These are phyloP conservation scores for Pythium chondricola DNA, from an alignment of 352 stramenopile species.

Conservation along the genomic window DNA sequence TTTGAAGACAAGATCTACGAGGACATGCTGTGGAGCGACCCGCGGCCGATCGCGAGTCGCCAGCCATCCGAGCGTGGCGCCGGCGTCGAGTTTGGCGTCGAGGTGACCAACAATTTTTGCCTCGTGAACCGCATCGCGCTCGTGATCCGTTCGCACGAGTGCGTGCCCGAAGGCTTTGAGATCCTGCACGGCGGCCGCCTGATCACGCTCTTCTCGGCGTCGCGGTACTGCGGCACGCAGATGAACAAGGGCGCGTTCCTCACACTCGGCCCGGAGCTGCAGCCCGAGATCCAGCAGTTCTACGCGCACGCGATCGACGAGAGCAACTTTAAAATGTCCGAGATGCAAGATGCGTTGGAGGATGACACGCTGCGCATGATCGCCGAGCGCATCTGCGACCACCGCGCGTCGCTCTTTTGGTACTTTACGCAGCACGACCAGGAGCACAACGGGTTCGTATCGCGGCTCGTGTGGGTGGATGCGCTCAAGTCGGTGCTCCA, in stretches of 20 bases:
- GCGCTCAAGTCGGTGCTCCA: conserved; percentile 89
- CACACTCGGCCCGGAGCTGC: conserved; percentile 84
- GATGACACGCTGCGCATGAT: conserved; percentile 92
- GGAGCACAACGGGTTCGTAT: conserved; percentile 81
- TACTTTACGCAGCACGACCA: conserved; percentile 92
- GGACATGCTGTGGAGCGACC: conserved; percentile 92
- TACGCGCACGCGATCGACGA: conserved; percentile 87
- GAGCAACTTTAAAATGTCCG: conserved; percentile 62
- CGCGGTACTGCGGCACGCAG: conserved; percentile 88
- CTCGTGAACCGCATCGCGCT: conserved; percentile 90
- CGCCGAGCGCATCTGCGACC: conserved; percentile 89
- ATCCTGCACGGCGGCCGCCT: conserved; percentile 83
- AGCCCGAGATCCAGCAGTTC: conserved; percentile 93
- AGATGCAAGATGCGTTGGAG: conserved; percentile 79
- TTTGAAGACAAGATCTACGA: conserved; percentile 93
- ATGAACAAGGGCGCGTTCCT: conserved; percentile 93
- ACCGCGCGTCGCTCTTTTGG: conserved; percentile 90
- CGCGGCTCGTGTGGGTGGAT: conserved; percentile 86
- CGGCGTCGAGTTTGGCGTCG: conserved; percentile 89
- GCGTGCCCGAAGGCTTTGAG: conserved; percentile 89
- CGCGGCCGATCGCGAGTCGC: conserved; percentile 63
- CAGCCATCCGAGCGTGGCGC: conserved; percentile 85
- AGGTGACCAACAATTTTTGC: conserved; percentile 93
- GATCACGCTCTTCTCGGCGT: conserved; percentile 91
- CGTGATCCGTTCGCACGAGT: conserved; percentile 93